These are phyloP conservation scores for Dactylorhiza incarnata DNA, from an alignment of 106 monocot species.

Conservation along the genomic window DNA sequence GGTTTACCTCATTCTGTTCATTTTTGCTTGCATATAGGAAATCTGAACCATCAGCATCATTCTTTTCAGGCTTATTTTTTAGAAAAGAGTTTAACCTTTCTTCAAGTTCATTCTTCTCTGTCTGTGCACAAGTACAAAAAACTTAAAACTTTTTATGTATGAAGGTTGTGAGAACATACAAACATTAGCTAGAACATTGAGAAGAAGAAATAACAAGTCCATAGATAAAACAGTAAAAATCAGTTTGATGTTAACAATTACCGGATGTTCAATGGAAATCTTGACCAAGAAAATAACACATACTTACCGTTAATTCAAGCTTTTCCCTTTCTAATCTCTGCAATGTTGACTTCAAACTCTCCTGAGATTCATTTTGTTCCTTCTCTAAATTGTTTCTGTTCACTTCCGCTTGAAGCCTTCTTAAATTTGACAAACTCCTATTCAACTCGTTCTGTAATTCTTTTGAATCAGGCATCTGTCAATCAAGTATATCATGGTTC, in stretches of 20 bases:
- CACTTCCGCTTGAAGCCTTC: slow-evolving; percentile 37
- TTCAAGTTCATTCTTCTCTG: slow-evolving; percentile 51
- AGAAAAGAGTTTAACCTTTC: slow-evolving; percentile 17
- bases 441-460: slow-evolving; percentile 41
- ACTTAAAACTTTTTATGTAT: not conserved
- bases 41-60: slow-evolving; percentile 16
- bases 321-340: slow-evolving; percentile 53
- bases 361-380: slow-evolving; percentile 32
- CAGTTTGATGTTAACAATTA: not conserved
- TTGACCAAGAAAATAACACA: not conserved
- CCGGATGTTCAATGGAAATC: not conserved
- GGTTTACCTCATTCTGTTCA: slow-evolving; percentile 28
- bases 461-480: slow-evolving; percentile 37
- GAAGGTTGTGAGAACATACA: not conserved
- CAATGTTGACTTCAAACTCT: slow-evolving; percentile 30
- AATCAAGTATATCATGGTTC: slow-evolving; percentile 7
- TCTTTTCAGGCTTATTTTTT: slow-evolving; percentile 25
- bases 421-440: slow-evolving; percentile 40
- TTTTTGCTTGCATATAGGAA: slow-evolving; percentile 14
- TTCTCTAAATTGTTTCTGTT: slow-evolving; percentile 28
- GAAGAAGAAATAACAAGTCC: not conserved
- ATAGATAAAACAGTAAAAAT: slow-evolving; percentile 1
- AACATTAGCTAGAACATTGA: not conserved
- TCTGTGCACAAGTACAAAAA: slow-evolving; percentile 19
- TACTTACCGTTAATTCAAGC: slow-evolving; percentile 48